Evolutionary conservation across 192 early-diverging fungal species (phyloP), one percentile per base, ranked within the genome.

Genomic region (Podila verticillata): DNA sequence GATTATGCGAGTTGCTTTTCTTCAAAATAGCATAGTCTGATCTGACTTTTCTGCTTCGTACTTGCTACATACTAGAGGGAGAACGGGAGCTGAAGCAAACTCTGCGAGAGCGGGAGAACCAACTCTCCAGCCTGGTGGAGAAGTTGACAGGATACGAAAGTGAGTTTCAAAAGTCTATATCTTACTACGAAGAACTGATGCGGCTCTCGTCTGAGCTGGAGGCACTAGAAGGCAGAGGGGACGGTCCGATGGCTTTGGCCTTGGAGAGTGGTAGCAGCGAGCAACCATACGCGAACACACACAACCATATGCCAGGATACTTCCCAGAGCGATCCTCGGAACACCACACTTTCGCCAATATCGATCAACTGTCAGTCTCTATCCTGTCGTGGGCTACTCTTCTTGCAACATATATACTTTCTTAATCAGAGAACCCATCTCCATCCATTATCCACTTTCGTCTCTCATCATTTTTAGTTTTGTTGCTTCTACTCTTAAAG

Each of bases 331-430:
- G 34, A 20, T 5, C 51, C 20, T 6, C 36, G 26, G 48, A 28
- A n/a, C 31, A 31, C n/a, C 48, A 26, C 22, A 19, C 51, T 24
- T 24, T 63, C 15, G 13, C 39, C 29, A 66, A 63, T 24, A 48
- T 20, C 15, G 65, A 65, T 39, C 64, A 63, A 7, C 64, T 79
- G 9, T 47, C 69, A 24, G 65, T 66, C 13, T 72, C 77, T 0
- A 80, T 80, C 2, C 39, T 80, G n/a, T 80, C 70, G 1, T 80
- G 77, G 70, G 70, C 77, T 6, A 56, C 70, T 22, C 32, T 74
- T 28, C 60, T 74, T 1, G 72, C 65, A 2, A 32, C 69, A 0
- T 67, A 79, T n/a, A 66, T 79, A 22, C 75, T 79, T 26, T 70
- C 75, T 29, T 79, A 65, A 44, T 44, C 1, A 3, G 13, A 12